A percentile compares a stretch with the other conserved stretches of the same genome.
phyloP scores from a whole-genome alignment of 2,329 filamentous ascomycete species.

The Laburnicola sp. region DNA sequence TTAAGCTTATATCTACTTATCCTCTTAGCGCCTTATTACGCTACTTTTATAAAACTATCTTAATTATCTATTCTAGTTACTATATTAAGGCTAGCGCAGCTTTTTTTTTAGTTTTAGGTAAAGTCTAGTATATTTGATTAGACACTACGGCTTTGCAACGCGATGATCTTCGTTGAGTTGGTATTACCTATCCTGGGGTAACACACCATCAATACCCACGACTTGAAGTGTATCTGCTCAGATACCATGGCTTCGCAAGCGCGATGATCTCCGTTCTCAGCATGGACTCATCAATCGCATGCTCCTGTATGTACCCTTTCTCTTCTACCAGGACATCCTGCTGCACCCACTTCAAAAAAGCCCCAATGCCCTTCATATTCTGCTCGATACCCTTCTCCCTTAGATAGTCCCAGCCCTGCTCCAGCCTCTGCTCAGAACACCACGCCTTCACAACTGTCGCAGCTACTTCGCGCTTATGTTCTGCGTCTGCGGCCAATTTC shows the following conservation, averaged over 20 bases:
- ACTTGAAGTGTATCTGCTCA: constrained; percentile 2
- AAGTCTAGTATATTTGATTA: too few relatives aligned
- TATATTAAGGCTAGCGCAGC: too few relatives aligned
- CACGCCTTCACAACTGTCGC: constrained; percentile 19
- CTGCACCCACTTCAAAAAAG: constrained; percentile 33
- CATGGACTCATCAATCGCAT: constrained; percentile 21
- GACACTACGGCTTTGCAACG: too few relatives aligned
- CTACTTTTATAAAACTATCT: too few relatives aligned
- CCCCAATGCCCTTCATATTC: constrained; percentile 19
- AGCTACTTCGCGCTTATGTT: constrained; percentile 19
- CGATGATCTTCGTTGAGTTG: too few relatives aligned
- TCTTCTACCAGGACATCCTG: constrained; percentile 29
- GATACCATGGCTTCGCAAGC: constrained; percentile 32
- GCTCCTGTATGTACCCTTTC: constrained; percentile 22
- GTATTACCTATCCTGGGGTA: too few relatives aligned
- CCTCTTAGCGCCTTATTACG: too few relatives aligned
- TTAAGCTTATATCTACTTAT: neutral
- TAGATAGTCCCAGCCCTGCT: constrained; percentile 34
- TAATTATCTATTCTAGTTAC: too few relatives aligned
- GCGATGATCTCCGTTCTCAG: constrained; percentile 27
- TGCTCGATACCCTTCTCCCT: constrained; percentile 18
- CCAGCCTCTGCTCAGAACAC: constrained; percentile 26
- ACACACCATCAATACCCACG: too few relatives aligned
- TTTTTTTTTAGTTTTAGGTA: too few relatives aligned
- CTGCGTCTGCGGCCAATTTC: constrained; percentile 9